A percentile compares a stretch with the other conserved stretches of the same genome.
phyloP scores from a whole-genome alignment of 768 basidiomycete species.

The Mycena vitilis region DNA sequence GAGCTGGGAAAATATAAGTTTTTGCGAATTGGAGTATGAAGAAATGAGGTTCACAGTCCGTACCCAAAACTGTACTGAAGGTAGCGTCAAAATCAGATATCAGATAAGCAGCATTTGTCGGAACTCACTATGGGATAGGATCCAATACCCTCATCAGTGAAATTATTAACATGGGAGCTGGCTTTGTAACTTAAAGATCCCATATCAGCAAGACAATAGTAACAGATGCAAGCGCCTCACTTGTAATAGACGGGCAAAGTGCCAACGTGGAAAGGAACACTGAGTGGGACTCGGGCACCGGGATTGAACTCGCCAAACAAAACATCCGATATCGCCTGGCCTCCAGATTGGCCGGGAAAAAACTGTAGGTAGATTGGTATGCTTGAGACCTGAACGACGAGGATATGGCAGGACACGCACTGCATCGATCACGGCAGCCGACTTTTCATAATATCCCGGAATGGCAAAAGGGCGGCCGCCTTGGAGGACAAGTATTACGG shows the following conservation, averaged over 20 bases:
- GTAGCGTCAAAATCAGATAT: neutral
- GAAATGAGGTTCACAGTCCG: constrained; percentile 31
- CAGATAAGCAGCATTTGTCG: neutral
- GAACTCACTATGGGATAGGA: constrained; percentile 38
- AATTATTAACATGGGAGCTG: constrained; percentile 38
- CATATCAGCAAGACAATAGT: neutral
- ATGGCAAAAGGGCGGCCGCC: constrained; percentile 44
- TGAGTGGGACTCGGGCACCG: constrained; percentile 40
- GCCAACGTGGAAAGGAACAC: constrained; percentile 39
- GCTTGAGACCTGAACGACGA: no score
- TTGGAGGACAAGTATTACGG: constrained; percentile 39
- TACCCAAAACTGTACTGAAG: constrained; percentile 41
- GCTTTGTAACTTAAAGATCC: constrained; percentile 34
- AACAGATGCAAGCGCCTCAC: constrained; percentile 18
- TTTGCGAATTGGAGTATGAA: neutral
- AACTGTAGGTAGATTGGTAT: constrained; percentile 31
- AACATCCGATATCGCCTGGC: constrained; percentile 42
- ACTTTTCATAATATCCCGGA: constrained; percentile 37
- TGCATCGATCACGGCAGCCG: constrained; percentile 40
- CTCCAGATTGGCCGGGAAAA: constrained; percentile 44
- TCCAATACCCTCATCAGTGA: constrained; percentile 36
- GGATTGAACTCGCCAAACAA: constrained; percentile 42
- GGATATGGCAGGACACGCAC: constrained; percentile 18
- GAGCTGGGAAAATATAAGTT: constrained; percentile 23
- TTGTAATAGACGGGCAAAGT: constrained; percentile 43